A percentile compares a stretch with the other conserved stretches of the same genome.
phyloP scores from a whole-genome alignment of 805 yeast species.

The Metschnikowia aberdeeniae region DNA sequence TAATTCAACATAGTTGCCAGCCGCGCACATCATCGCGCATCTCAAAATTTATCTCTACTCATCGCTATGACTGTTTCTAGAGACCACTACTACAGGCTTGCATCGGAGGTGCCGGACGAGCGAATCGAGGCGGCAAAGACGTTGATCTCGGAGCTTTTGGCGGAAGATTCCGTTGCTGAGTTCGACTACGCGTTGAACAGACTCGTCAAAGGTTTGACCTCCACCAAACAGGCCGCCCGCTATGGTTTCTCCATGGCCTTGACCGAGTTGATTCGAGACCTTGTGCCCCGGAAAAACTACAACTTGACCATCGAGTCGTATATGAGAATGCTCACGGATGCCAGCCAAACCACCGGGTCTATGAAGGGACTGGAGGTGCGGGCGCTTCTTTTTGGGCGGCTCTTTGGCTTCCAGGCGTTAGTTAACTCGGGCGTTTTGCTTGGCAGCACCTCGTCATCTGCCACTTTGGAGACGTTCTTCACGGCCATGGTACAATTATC shows the following conservation, averaged over 20 bases:
- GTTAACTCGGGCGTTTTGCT: constrained; percentile 42
- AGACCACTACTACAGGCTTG: constrained; percentile 73
- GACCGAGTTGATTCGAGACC: constrained; percentile 54
- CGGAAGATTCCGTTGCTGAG: constrained; percentile 45
- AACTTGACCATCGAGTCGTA: constrained; percentile 31
- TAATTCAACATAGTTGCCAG: constrained; percentile 19
- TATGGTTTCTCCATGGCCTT: constrained; percentile 86
- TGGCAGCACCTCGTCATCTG: constrained; percentile 16
- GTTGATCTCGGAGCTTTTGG: constrained; percentile 56
- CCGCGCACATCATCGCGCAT: constrained; percentile 1
- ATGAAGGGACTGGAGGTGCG: constrained; percentile 82
- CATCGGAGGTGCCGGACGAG: constrained; percentile 71
- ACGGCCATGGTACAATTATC: constrained; percentile 54
- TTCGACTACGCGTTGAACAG: constrained; percentile 82
- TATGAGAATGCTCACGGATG: constrained; percentile 37
- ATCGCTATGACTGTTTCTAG: constrained; percentile 49
- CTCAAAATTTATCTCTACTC: neutral
- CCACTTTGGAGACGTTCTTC: constrained; percentile 40
- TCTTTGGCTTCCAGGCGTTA: constrained; percentile 79
- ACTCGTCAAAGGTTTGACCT: constrained; percentile 73
- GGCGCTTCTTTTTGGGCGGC: constrained; percentile 71
- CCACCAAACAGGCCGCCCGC: constrained; percentile 79
- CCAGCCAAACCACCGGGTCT: constrained; percentile 28
- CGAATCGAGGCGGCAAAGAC: constrained; percentile 68
- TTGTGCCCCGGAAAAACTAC: constrained; percentile 27